phyloP scores from a whole-genome alignment of 164 flowering plant genomes.

The Tinospora cordifolia region DNA sequence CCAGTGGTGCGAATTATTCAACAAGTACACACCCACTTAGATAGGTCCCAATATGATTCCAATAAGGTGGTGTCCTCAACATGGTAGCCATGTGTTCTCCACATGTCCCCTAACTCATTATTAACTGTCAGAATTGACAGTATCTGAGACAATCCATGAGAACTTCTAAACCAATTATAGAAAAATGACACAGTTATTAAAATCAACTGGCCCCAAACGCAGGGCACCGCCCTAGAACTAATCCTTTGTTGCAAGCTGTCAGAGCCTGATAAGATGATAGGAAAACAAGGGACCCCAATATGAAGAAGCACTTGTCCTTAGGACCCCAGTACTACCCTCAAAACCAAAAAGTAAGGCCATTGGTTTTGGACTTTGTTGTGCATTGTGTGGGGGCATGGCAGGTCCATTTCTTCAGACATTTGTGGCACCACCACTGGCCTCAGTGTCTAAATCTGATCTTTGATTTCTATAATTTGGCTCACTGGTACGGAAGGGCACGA shows the following conservation, averaged over 20 bases:
- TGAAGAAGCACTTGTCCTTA: no score
- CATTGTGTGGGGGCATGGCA: no score
- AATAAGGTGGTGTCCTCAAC: background rate
- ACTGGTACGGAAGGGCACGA: no score
- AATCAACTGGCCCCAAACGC: background rate
- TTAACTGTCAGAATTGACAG: slow-evolving; percentile 1
- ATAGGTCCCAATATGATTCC: background rate
- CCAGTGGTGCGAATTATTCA: background rate
- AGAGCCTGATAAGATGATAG: no score
- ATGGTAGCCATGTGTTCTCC: background rate
- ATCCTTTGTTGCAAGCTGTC: background rate
- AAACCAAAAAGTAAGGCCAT: no score
- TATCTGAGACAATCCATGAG: slow-evolving; percentile 4
- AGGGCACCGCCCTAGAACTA: background rate
- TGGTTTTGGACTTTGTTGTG: no score
- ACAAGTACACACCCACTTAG: slow-evolving; percentile 2
- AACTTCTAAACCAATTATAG: background rate
- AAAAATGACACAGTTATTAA: background rate
- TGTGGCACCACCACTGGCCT: no score
- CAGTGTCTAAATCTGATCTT: no score
- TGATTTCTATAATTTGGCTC: no score
- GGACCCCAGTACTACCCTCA: no score
- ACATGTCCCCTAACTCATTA: background rate
- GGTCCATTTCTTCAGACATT: no score
- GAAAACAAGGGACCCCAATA: no score